Percentiles rank a stretch among this genome's conserved stretches.
These are phyloP conservation scores for cucumber (Cucumis sativus) DNA, from an alignment of 306 rosid genomes.

Conservation along the genomic window DNA sequence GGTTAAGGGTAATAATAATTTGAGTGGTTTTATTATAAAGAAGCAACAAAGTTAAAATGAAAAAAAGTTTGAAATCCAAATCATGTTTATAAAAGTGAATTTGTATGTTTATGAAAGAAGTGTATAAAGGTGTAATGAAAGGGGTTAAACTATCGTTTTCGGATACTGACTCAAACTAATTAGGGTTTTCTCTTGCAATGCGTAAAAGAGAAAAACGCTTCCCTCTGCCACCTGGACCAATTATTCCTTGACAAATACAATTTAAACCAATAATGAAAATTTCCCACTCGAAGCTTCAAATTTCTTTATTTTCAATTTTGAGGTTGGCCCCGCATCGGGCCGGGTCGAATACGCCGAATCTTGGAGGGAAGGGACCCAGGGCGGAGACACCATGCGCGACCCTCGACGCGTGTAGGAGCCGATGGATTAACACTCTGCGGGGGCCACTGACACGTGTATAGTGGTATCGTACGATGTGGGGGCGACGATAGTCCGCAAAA, in stretches of 20 bases:
- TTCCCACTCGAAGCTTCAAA: no score
- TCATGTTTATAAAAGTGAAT: slow-evolving; percentile 3
- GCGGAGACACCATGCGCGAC: background rate
- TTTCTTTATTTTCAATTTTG: no score
- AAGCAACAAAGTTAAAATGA: no score
- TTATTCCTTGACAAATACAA: background rate
- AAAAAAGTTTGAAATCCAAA: background rate
- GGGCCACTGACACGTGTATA: slow-evolving; percentile 5
- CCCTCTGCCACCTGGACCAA: background rate
- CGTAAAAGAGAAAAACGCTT: background rate
- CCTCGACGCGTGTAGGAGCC: slow-evolving; percentile 1
- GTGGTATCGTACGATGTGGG: slow-evolving; percentile 2
- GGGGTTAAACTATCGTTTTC: slow-evolving; percentile 5
- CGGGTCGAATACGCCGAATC: slow-evolving; percentile 1
- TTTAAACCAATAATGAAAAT: background rate
- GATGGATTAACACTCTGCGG: background rate
- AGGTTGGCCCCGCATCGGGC: background rate
- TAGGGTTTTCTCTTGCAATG: background rate
- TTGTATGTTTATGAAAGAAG: background rate
- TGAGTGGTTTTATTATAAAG: no score
- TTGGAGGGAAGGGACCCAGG: background rate
- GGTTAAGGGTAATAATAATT: background rate
- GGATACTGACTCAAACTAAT: background rate
- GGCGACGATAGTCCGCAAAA: background rate
- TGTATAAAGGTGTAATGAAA: background rate